These are phyloP conservation scores for Phanerochaete carnosa DNA, from an alignment of 768 basidiomycete genomes.

Conservation along the genomic window DNA sequence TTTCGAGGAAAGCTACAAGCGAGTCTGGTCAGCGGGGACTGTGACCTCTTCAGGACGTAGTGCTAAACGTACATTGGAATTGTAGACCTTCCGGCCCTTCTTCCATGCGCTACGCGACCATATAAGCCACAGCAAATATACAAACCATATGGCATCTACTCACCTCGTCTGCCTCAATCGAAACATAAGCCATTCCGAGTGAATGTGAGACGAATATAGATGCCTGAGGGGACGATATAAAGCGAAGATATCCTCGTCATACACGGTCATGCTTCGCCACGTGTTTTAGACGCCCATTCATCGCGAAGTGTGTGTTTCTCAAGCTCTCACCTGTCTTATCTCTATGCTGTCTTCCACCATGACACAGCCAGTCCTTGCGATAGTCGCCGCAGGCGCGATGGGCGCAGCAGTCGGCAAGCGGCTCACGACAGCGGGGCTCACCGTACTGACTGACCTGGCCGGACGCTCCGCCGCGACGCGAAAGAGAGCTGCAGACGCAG, in stretches of 20 bases:
- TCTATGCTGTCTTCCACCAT: background rate
- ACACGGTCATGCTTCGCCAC: background rate
- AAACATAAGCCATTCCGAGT: slow-evolving; percentile 25
- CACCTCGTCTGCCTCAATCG: slow-evolving; percentile 29
- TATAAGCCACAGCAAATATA: background rate
- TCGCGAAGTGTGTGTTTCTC: background rate
- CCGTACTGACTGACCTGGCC: slow-evolving; percentile 52
- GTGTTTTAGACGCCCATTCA: background rate
- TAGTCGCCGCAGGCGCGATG: slow-evolving; percentile 59
- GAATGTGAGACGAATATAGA: background rate
- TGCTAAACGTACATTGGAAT: slow-evolving; percentile 23
- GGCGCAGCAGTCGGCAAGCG: slow-evolving; percentile 51
- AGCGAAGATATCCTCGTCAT: background rate
- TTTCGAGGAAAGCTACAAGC: slow-evolving; percentile 22
- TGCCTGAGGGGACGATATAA: background rate
- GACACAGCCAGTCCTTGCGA: slow-evolving; percentile 31
- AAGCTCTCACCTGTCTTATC: background rate
- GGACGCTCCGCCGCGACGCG: slow-evolving; percentile 45
- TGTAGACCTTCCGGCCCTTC: slow-evolving; percentile 29
- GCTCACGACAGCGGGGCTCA: slow-evolving; percentile 44
- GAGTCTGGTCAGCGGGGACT: background rate
- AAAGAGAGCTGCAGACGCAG: slow-evolving; percentile 47
- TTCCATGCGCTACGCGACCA: slow-evolving; percentile 25
- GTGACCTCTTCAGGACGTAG: background rate
- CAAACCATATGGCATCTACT: background rate